Conservation (phyloP, 2,329 filamentous ascomycete genomes). For the Aspergillus oerlinghausenensis region DNA sequence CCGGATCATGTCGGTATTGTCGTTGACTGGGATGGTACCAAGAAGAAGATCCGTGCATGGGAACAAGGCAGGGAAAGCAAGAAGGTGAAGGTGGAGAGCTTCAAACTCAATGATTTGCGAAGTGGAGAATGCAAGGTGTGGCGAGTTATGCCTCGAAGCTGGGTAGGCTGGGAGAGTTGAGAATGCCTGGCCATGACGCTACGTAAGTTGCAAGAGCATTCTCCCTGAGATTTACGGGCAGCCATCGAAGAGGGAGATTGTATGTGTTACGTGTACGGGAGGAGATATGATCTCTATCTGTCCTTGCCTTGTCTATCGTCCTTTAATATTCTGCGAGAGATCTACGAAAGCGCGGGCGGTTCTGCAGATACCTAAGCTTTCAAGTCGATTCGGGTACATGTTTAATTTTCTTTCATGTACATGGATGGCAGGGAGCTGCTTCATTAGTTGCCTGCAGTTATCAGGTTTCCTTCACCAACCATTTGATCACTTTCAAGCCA, state of each 20-base stretch:
- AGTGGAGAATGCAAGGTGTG: slow-evolving; percentile 96
- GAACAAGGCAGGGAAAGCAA: slow-evolving; percentile 91
- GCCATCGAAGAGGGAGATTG: not conserved
- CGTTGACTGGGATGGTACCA: slow-evolving; percentile 94
- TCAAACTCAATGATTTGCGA: slow-evolving; percentile 83
- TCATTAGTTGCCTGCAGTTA: not conserved
- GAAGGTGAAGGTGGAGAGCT: slow-evolving; percentile 92
- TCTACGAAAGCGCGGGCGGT: not conserved
- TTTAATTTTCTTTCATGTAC: not conserved
- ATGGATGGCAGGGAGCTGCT: not conserved
- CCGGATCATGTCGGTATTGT: slow-evolving; percentile 86
- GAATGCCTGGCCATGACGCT: not conserved
- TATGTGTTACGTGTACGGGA: not conserved
- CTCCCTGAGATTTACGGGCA: not conserved
- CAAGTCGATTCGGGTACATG: not conserved
- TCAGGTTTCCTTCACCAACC: slow-evolving; percentile 4
- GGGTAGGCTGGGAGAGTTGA: slow-evolving; percentile 75
- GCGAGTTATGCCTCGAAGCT: slow-evolving; percentile 86
- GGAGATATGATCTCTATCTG: not conserved
- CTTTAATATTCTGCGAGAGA: not conserved
- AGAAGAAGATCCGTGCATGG: slow-evolving; percentile 95
- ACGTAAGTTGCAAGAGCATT: not conserved
- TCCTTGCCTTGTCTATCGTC: not conserved
- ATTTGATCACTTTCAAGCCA: slow-evolving; percentile 7
- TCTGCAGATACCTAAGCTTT: not conserved